Conservation (phyloP, 1,284 basidiomycete species). For the Heliocybe sulcata region DNA sequence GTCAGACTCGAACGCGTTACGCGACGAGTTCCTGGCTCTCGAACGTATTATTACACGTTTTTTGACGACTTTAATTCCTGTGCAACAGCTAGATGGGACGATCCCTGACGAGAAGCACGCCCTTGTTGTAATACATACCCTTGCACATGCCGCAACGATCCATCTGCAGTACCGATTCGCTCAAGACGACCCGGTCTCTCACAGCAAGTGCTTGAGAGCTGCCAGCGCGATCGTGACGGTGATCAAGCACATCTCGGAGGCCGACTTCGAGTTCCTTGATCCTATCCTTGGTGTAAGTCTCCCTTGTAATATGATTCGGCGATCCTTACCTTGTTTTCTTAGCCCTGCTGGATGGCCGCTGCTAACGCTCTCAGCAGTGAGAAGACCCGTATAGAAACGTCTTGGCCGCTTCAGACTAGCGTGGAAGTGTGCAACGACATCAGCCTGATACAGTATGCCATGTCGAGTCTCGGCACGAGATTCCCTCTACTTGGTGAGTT, state of each 20-base stretch:
- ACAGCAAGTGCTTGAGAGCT: constrained; percentile 57
- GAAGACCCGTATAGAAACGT: constrained; percentile 45
- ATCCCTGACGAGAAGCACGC: constrained; percentile 52
- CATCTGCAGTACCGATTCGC: constrained; percentile 57
- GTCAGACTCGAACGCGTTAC: constrained; percentile 35
- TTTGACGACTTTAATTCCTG: constrained; percentile 50
- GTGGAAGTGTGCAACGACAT: constrained; percentile 55
- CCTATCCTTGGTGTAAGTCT: constrained; percentile 63
- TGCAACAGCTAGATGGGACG: constrained; percentile 54
- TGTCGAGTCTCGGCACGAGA: constrained; percentile 49
- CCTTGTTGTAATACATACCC: constrained; percentile 53
- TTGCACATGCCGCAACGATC: constrained; percentile 62
- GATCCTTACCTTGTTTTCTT: constrained; percentile 5
- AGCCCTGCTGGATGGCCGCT: constrained; percentile 67
- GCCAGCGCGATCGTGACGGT: constrained; percentile 50
- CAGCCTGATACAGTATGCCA: constrained; percentile 49
- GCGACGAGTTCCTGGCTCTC: constrained; percentile 38
- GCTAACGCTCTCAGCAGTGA: constrained; percentile 61
- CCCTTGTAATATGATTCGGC: constrained; percentile 3
- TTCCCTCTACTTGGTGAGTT: constrained; percentile 54
- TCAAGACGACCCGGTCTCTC: constrained; percentile 48
- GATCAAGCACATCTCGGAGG: constrained; percentile 52
- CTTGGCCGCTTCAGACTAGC: constrained; percentile 51
- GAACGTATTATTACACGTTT: constrained; percentile 61
- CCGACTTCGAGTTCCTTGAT: constrained; percentile 63